Percentiles rank a stretch among this genome's conserved stretches.
phyloP scores from a whole-genome alignment of 495 filamentous ascomycete species.

The Hypoxylon lienhwacheense region DNA sequence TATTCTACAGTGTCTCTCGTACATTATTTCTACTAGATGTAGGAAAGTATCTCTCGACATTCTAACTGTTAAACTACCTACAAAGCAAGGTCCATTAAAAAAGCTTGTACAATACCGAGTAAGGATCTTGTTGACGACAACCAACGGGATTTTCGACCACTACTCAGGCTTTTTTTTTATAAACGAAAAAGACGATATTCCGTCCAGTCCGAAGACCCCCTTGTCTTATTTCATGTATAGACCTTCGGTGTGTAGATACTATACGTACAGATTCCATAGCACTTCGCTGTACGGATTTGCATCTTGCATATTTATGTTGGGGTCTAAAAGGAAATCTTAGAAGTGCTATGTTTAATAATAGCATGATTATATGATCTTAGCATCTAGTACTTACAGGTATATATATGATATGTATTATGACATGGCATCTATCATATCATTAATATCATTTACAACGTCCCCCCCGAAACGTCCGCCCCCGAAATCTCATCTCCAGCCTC shows the following conservation, averaged over 20 bases:
- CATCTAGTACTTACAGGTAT: slow-evolving; percentile 5
- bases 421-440: slow-evolving; percentile 13
- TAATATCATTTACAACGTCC: slow-evolving; percentile 8
- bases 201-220: background rate
- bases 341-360: slow-evolving; percentile 6
- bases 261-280: background rate
- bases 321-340: too few species aligned
- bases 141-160: too few species aligned
- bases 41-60: slow-evolving; percentile 15
- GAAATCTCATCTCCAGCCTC: too few species aligned
- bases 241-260: background rate
- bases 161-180: too few species aligned
- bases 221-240: slow-evolving; percentile 3
- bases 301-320: too few species aligned
- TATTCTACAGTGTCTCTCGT: too few species aligned
- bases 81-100: slow-evolving; percentile 1
- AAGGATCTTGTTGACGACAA: too few species aligned
- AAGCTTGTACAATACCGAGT: too few species aligned
- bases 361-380: slow-evolving; percentile 4
- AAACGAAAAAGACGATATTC: too few species aligned
- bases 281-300: background rate
- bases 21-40: too few species aligned
- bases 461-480: background rate
- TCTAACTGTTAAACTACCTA: too few species aligned
- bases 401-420: background rate